Evolutionary conservation across 495 filamentous ascomycete species (phyloP), one percentile per base, ranked within the genome.

Genomic region (Podospora australis): DNA sequence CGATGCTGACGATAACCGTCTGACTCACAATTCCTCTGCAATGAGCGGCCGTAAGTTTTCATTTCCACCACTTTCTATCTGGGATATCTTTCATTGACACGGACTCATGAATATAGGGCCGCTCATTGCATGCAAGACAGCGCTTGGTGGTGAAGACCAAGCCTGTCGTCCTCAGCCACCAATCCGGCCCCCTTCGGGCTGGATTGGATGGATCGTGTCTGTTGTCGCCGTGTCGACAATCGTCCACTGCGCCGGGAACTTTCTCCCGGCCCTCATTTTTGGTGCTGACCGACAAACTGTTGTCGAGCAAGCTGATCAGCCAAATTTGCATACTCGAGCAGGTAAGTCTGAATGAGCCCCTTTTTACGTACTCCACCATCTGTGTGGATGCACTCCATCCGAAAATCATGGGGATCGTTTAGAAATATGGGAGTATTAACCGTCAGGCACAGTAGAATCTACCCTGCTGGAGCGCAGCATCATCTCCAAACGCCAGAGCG

Each of bases 61-160:
- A 17, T 6, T 39, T 30, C 28, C 13, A 30, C 36, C 4, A 14
- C 36, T 19, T 19, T 11, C 9, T 22, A 39, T 39, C 10, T 13
- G 14, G 20, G 17, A 13, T 20, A 16, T 20, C 19, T 23, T 23
- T 40, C 20, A 3, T 40, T 13, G 38, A 40, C 16, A 21, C 22
- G 56, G 25, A 58, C 48, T 45, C 14, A 14, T 19, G 4, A 30
- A 7, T 16, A 6, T 38, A 59, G 55, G 45, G 40, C 58, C 55
- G 51, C 39, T 52, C 58, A 44, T 58, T 54, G 60, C 54, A n/a
- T 11, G 35, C 36, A 28, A 42, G 59, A 46, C 54, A 41, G 42
- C 24, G 49, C 53, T 49, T 55, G 61, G 62, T 60, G 62, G 62
- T 65, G 59, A 60, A 57, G 59, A 55, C 59, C 62, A 55, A 35